Evolutionary conservation across 1,284 basidiomycete genomes (phyloP), one percentile per base, ranked within the genome.

Genomic region (Trametes pubescens): DNA sequence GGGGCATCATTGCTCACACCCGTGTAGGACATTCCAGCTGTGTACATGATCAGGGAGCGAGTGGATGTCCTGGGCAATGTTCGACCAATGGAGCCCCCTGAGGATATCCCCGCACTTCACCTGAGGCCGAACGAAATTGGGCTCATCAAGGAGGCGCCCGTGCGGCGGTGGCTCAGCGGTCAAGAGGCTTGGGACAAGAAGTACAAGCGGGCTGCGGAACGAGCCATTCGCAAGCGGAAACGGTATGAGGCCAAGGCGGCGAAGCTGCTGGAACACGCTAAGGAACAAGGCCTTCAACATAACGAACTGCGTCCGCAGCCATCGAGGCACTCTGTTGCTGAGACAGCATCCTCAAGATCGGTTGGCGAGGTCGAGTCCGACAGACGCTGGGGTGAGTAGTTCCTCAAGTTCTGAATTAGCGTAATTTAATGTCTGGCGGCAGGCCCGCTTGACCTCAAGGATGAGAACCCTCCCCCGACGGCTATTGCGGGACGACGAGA

Each of bases 31-130:
- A 72, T 77, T 26, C 66, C 74, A 4, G 70, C 71, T 13, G 72
- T 79, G 11, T 40, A 75, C 32, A 90, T 92, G 84, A 93, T 99
- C 65, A 86, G 96, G 37, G 96, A 99, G 77, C 87, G 97, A 13
- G 89, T 99, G 22, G 89, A 91, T 21, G 89, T 90, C 4, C 82
- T 83, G 24, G 97, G 97, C 8, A 77, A 87, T 8, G 82, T 94
- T 18, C 87, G 96, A 11, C 84, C 91, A 0, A 82, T 99, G 67
- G 96, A 98, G 73, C 81, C 88, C 0, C 83, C 85, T 64, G 75
- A 81, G 1, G 85, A 91, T 51, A 81, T 99, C 0, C 77, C 79
- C 7, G 91, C 88, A 0, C 80, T 97, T 47, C 82, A 80, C 9
- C 76, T 96, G 48, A 83, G 85, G 0, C 75, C 81, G 0, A 80